Conservation (phyloP, 129 eudicot species). For the Calendula officinalis region DNA sequence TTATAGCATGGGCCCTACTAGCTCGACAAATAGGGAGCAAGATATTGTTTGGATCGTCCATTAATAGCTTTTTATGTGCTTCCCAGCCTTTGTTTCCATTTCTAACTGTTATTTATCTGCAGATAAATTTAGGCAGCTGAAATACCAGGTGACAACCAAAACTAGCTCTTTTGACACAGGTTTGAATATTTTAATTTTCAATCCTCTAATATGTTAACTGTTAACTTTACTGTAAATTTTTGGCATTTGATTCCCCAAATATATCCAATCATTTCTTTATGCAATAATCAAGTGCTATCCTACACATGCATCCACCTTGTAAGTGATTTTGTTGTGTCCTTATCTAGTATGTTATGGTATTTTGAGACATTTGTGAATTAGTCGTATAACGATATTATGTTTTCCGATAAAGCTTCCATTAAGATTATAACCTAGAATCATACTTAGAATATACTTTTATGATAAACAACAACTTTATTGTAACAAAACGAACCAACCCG, state of each 20-base stretch:
- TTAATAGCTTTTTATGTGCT: not conserved
- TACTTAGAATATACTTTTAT: not conserved
- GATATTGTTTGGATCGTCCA: not conserved
- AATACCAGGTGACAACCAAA: not conserved
- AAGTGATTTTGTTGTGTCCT: constrained; percentile 22
- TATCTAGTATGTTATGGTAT: constrained; percentile 21
- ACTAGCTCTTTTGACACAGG: not conserved
- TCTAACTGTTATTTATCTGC: not conserved
- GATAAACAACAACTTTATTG: too few species aligned
- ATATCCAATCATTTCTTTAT: constrained; percentile 22
- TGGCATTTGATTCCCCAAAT: constrained; percentile 30
- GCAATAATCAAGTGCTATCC: constrained; percentile 27
- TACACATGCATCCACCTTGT: constrained; percentile 36
- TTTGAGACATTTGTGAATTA: constrained; percentile 13
- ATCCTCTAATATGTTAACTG: not conserved
- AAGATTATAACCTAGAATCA: constrained; percentile 16
- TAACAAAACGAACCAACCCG: too few species aligned
- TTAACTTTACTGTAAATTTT: too few species aligned
- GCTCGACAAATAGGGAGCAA: not conserved
- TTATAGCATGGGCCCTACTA: not conserved
- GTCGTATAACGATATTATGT: constrained; percentile 16
- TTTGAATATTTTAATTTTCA: not conserved
- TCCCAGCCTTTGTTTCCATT: constrained; percentile 6
- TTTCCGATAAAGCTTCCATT: not conserved
- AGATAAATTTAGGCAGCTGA: not conserved